phyloP scores from a whole-genome alignment of 1,284 basidiomycete species.

The Malassezia sympodialis region DNA sequence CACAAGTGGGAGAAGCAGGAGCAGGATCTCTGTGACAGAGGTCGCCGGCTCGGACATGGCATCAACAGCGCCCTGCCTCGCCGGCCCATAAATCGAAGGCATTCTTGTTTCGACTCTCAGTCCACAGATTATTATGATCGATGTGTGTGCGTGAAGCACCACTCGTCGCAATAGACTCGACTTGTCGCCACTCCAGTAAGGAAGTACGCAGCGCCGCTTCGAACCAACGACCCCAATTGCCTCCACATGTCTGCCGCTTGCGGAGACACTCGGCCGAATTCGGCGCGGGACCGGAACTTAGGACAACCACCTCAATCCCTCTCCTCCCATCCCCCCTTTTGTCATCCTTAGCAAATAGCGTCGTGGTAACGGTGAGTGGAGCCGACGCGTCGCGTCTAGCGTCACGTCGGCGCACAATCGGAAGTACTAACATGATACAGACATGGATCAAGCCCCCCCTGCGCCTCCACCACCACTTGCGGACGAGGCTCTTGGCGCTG shows the following conservation, averaged over 20 bases:
- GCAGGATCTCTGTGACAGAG: constrained; percentile 16
- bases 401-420: background rate
- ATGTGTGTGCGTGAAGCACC: background rate
- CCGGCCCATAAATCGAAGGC: background rate
- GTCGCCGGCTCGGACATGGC: background rate
- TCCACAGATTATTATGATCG: background rate
- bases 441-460: constrained; percentile 15
- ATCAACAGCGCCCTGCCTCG: background rate
- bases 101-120: background rate
- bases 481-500: constrained; percentile 17
- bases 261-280: background rate
- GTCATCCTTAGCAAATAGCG: constrained; percentile 22
- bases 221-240: background rate
- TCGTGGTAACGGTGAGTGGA: constrained; percentile 5
- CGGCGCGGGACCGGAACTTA: background rate
- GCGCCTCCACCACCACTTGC: constrained; percentile 15
- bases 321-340: constrained; percentile 4
- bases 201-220: background rate
- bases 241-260: background rate
- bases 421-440: constrained; percentile 8
- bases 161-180: background rate
- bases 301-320: background rate
- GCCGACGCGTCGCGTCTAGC: constrained; percentile 4
- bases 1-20: constrained; percentile 54
- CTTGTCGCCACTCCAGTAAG: background rate